These are phyloP conservation scores for Lasiodiplodia hormozganensis DNA, from an alignment of 2,329 filamentous ascomycete species.

Conservation along the genomic window DNA sequence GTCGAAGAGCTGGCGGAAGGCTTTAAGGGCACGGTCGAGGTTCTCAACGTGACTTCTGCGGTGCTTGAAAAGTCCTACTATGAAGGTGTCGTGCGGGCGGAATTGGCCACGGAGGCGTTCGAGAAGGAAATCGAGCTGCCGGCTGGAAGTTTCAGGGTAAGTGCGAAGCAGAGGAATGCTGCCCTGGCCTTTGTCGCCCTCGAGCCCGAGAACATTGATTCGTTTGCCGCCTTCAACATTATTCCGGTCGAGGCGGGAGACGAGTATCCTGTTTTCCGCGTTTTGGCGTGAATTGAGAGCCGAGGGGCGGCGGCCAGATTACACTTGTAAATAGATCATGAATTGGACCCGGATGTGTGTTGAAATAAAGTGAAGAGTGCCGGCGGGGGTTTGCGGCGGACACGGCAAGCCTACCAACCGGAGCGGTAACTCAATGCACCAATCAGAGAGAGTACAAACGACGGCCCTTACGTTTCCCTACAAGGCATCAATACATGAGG, in stretches of 20 bases:
- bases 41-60: constrained; percentile 44
- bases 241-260: constrained; percentile 46
- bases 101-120: constrained; percentile 40
- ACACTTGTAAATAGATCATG: too few species aligned
- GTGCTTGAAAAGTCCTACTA: constrained; percentile 41
- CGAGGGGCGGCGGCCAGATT: too few species aligned
- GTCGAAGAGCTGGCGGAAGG: constrained; percentile 39
- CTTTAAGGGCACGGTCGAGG: constrained; percentile 42
- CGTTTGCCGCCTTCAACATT: constrained; percentile 46
- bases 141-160: constrained; percentile 43
- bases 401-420: too few species aligned
- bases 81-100: constrained; percentile 44
- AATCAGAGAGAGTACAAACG: background rate
- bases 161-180: constrained; percentile 46
- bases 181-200: constrained; percentile 46
- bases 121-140: constrained; percentile 40
- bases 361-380: too few species aligned
- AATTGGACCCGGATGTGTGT: too few species aligned
- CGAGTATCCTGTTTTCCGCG: constrained; percentile 42
- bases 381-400: too few species aligned
- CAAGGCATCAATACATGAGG: background rate
- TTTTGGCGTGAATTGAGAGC: background rate
- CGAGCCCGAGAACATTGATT: constrained; percentile 48
- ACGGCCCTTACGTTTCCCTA: background rate
- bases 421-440: too few species aligned